Evolutionary conservation across 2,329 filamentous ascomycete species (phyloP).

Genomic region (Xylariaceae sp.): DNA sequence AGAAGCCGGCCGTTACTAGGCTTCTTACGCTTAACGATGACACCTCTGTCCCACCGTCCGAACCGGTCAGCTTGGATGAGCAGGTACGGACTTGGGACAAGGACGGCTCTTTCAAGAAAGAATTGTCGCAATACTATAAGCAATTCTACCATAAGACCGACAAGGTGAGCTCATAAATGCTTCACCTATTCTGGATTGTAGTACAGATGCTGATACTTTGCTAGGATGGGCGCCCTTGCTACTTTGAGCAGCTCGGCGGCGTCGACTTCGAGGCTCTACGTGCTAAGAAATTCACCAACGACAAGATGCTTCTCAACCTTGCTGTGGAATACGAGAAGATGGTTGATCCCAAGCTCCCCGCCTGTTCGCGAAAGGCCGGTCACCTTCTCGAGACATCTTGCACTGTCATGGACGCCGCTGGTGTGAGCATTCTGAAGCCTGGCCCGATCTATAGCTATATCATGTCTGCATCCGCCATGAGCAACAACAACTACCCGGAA

Average conservation of each 20-base stretch:
- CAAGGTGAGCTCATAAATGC: conserved; percentile 48
- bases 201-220: conserved; percentile 1
- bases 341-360: conserved; percentile 85
- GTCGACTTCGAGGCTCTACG: conserved; percentile 87
- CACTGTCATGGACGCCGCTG: conserved; percentile 97
- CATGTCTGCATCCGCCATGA: conserved; percentile 77
- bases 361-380: conserved; percentile 88
- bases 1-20: conserved; percentile 31
- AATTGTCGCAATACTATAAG: conserved; percentile 88
- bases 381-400: conserved; percentile 95
- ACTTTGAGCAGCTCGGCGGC: conserved; percentile 93
- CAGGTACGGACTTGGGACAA: conserved; percentile 67
- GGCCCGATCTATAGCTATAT: conserved; percentile 86
- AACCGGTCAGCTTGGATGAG: conserved; percentile 55
- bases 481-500: conserved; percentile 99
- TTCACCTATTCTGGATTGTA: not conserved
- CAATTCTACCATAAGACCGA: conserved; percentile 99
- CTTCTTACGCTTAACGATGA: conserved; percentile 5
- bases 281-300: conserved; percentile 77
- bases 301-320: conserved; percentile 95
- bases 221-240: conserved; percentile 91
- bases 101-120: conserved; percentile 56
- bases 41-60: conserved; percentile 12
- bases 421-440: conserved; percentile 78
- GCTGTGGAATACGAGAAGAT: conserved; percentile 98